A percentile compares a stretch with the other conserved stretches of the same genome.
These are phyloP conservation scores for Penicillium sp. DNA, from an alignment of 2,329 filamentous ascomycete genomes.

Conservation along the genomic window DNA sequence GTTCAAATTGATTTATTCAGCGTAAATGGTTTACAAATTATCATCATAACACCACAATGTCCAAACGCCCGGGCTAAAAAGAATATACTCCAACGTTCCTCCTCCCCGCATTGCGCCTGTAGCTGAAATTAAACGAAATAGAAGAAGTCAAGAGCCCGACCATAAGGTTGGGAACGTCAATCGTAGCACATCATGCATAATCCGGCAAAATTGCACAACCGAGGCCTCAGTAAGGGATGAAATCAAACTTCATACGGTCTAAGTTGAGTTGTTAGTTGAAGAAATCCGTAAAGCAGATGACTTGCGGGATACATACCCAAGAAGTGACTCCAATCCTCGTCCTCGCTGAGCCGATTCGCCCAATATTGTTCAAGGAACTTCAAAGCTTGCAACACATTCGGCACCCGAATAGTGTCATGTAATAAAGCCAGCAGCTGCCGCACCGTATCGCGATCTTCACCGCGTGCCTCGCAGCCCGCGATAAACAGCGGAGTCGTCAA, in stretches of 20 bases:
- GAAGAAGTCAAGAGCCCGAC: not conserved
- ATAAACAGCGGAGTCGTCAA: constrained; percentile 48
- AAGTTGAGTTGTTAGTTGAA: constrained; percentile 6
- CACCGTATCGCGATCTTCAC: constrained; percentile 38
- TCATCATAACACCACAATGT: not conserved
- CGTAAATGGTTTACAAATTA: not conserved
- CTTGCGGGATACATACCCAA: constrained; percentile 31
- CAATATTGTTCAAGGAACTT: constrained; percentile 45
- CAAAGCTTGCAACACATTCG: constrained; percentile 45
- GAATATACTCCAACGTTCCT: not conserved
- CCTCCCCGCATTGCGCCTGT: not conserved
- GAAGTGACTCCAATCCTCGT: constrained; percentile 43
- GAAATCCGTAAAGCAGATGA: not conserved
- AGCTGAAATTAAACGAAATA: not conserved
- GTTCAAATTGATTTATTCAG: not conserved
- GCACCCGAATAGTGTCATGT: constrained; percentile 43
- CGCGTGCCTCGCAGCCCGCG: constrained; percentile 45
- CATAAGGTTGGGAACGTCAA: constrained; percentile 11
- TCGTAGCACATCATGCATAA: constrained; percentile 22
- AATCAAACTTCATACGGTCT: constrained; percentile 39
- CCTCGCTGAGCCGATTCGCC: constrained; percentile 33
- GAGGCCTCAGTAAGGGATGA: constrained; percentile 29
- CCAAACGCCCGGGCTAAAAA: not conserved
- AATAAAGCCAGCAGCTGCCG: constrained; percentile 35
- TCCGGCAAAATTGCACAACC: not conserved